phyloP scores from a whole-genome alignment of 768 basidiomycete species.

The Mycena crocata region DNA sequence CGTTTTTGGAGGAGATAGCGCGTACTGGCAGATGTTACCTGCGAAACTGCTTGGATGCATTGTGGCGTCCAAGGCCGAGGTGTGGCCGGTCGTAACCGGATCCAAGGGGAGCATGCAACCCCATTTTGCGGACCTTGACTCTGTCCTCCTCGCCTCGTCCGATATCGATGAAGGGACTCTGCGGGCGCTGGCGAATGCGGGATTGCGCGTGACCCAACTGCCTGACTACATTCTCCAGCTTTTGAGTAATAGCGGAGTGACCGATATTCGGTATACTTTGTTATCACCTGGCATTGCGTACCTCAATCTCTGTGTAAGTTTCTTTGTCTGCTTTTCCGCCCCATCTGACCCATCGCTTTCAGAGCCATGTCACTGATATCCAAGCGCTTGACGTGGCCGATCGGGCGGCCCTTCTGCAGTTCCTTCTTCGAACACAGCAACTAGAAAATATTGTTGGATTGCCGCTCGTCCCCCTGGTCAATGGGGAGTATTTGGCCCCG shows the following conservation, averaged over 20 bases:
- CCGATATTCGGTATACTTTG: conserved; percentile 10
- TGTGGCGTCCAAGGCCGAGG: conserved; percentile 36
- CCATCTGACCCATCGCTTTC: background rate
- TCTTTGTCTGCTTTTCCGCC: background rate
- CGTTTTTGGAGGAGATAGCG: conserved; percentile 51
- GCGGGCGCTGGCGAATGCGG: conserved; percentile 44
- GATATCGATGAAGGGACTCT: conserved; percentile 37
- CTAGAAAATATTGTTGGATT: conserved; percentile 49
- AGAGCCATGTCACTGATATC: conserved; percentile 34
- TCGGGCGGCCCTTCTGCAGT: conserved; percentile 37
- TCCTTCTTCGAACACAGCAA: conserved; percentile 49
- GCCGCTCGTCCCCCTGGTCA: conserved; percentile 49
- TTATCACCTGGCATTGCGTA: conserved; percentile 47
- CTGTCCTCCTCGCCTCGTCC: conserved; percentile 43
- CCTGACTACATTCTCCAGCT: conserved; percentile 49
- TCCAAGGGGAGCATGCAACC: conserved; percentile 3
- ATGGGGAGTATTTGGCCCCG: conserved; percentile 37
- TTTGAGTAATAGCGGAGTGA: conserved; percentile 12
- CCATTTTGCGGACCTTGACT: conserved; percentile 29
- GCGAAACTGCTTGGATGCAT: conserved; percentile 42
- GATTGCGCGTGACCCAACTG: conserved; percentile 49
- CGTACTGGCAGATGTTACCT: conserved; percentile 53
- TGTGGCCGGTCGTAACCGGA: conserved; percentile 50
- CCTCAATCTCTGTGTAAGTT: conserved; percentile 44
- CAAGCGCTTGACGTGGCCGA: conserved; percentile 18